These are phyloP conservation scores for Daldinia concentrica DNA, from an alignment of 495 filamentous ascomycete genomes.

Conservation along the genomic window DNA sequence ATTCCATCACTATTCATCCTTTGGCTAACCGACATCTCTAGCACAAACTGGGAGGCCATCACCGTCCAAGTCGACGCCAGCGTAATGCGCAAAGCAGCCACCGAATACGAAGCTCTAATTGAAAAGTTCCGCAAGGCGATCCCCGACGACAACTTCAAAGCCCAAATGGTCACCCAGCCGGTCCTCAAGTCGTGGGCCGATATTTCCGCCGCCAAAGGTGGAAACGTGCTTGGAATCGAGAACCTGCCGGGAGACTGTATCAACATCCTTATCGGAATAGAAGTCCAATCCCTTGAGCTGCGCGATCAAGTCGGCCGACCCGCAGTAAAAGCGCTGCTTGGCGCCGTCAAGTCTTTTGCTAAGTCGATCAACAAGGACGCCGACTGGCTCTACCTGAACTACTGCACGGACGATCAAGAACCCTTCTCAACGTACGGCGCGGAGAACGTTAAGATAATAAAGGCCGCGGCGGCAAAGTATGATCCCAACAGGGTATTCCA, in stretches of 20 bases:
- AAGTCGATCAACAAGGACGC: conserved; percentile 20
- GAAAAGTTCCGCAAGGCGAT: conserved; percentile 30
- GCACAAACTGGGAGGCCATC: conserved; percentile 1
- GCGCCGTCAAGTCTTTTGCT: conserved; percentile 16
- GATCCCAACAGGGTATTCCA: conserved; percentile 61
- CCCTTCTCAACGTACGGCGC: conserved; percentile 59
- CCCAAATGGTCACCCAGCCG: conserved; percentile 60
- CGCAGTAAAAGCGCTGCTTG: conserved; percentile 13
- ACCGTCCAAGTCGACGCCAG: neutral
- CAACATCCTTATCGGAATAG: conserved; percentile 24
- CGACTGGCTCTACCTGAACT: conserved; percentile 49
- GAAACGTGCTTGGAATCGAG: conserved; percentile 64
- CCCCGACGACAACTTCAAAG: conserved; percentile 47
- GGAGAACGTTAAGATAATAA: conserved; percentile 53
- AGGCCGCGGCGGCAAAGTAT: conserved; percentile 53
- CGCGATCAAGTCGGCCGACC: neutral
- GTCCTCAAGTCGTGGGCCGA: conserved; percentile 53
- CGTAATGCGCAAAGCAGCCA: neutral
- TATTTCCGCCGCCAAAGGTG: conserved; percentile 57
- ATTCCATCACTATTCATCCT: neutral
- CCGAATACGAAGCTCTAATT: neutral
- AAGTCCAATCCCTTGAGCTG: conserved; percentile 37
- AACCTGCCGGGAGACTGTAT: conserved; percentile 46
- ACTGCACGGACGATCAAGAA: conserved; percentile 54
- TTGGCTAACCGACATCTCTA: neutral